phyloP scores from a whole-genome alignment of 208 protist genomes.

The Trypanosoma cruzi region DNA sequence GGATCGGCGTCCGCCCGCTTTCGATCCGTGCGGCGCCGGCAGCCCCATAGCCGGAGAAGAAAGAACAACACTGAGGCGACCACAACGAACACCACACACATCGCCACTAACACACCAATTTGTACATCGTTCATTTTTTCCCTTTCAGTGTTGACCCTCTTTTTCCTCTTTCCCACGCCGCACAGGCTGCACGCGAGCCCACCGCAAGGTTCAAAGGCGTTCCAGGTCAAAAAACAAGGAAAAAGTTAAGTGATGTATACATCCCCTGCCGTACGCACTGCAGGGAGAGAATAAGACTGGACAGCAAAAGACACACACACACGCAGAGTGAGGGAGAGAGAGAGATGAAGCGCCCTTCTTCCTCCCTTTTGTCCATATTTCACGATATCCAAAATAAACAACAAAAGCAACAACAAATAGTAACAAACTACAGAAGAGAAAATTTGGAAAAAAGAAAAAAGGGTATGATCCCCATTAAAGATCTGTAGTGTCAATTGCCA shows the following conservation, averaged over 20 bases:
- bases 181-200: not conserved
- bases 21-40: conserved; percentile 11
- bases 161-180: not conserved
- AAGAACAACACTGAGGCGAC: conserved; percentile 36
- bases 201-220: not conserved
- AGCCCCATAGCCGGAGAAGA: conserved; percentile 42
- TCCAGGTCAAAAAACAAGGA: not conserved
- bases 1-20: not conserved
- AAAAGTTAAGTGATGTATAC: not conserved
- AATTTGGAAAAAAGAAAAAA: not conserved
- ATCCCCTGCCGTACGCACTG: not conserved
- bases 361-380: not conserved
- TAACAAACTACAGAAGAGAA: not conserved
- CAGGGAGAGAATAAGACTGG: not conserved
- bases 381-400: not conserved
- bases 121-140: conserved; percentile 26
- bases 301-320: not conserved
- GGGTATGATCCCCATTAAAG: conserved; percentile 1
- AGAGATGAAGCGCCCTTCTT: not conserved
- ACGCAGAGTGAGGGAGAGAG: not conserved
- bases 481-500: not conserved
- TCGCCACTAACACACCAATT: conserved; percentile 55
- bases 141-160: not conserved
- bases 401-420: not conserved
- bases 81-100: conserved; percentile 54